Evolutionary conservation across 257 asterid genomes (phyloP), one percentile per base, ranked within the genome.

Genomic region (Solanum pimpinellifolium): DNA sequence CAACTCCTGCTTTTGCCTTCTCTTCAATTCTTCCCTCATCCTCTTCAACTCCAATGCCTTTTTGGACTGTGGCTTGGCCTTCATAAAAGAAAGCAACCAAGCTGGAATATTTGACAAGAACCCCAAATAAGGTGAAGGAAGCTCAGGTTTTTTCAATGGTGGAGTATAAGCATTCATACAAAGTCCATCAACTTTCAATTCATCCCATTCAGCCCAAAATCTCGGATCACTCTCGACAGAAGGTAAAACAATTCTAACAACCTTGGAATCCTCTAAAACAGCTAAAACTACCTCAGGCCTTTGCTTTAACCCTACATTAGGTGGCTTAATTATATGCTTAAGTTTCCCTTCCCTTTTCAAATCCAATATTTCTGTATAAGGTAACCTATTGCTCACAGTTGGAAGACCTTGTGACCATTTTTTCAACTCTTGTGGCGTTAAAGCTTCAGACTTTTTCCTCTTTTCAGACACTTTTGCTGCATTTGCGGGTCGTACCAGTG

Each of bases 341-440:
- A 97, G 95, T 92, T 86, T 95, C 52, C 91, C 93, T 80, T 93
- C 98, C 78, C 92, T 92, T 86, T 80, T 95, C 90, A 95, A 90
- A 68, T 93, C 95, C 92, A 97, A 88, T 6, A 97, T 84, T 83
- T 95, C 97, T 68, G 93, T 91, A 89, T 95, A 97, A 18, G 95
- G 93, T 83, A 97, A 90, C 90, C 99, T 93, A 85, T 89, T 89
- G 39, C 96, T 89, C 83, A 97, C 96, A n/a, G 92, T 84, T 35
- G 99, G 99, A 76, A 97, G 95, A 74, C 98, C 99, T 82, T 92
- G 91, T 21, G 95, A 91, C 99, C 99, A 97, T 89, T 91, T 93
- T 49, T 89, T 87, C 90, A 94, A 60, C 69, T 95, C 96, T 90
- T 95, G 94, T 7, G 94, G 93, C 11, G 94, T 91, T 86, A 94